phyloP scores from a whole-genome alignment of 164 flowering plant species.

The Buxus sempervirens region DNA sequence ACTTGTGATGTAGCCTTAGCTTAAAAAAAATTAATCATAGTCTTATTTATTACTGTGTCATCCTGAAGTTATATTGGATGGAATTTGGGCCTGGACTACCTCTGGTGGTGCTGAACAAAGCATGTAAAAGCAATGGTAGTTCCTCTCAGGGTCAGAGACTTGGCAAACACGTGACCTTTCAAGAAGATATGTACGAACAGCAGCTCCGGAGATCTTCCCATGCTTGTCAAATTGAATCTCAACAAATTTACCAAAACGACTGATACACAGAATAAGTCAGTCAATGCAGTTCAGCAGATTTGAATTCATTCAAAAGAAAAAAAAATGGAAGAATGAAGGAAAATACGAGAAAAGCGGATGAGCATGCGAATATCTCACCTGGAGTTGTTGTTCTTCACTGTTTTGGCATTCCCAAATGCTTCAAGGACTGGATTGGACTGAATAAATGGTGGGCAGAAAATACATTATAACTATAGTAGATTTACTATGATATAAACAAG shows the following conservation, averaged over 20 bases:
- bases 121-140: constrained; percentile 9
- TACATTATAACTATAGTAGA: neutral
- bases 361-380: constrained; percentile 37
- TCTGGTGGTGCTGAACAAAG: constrained; percentile 9
- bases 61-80: neutral
- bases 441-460: constrained; percentile 4
- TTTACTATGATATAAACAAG: too few species aligned
- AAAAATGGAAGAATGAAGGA: neutral
- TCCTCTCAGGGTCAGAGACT: constrained; percentile 4
- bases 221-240: constrained; percentile 5
- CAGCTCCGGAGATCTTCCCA: constrained; percentile 8
- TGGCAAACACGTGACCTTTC: constrained; percentile 7
- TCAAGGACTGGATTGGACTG: constrained; percentile 90
- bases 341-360: neutral
- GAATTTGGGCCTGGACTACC: neutral
- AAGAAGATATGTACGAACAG: constrained; percentile 8
- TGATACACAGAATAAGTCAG: neutral
- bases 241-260: constrained; percentile 8
- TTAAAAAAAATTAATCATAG: neutral
- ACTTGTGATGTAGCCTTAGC: neutral
- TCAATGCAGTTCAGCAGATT: neutral
- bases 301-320: neutral
- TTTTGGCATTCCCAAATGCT: constrained; percentile 90
- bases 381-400: constrained; percentile 83
- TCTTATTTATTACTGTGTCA: neutral